Evolutionary conservation across 495 filamentous ascomycete genomes (phyloP).

Genomic region (Halenospora varia): DNA sequence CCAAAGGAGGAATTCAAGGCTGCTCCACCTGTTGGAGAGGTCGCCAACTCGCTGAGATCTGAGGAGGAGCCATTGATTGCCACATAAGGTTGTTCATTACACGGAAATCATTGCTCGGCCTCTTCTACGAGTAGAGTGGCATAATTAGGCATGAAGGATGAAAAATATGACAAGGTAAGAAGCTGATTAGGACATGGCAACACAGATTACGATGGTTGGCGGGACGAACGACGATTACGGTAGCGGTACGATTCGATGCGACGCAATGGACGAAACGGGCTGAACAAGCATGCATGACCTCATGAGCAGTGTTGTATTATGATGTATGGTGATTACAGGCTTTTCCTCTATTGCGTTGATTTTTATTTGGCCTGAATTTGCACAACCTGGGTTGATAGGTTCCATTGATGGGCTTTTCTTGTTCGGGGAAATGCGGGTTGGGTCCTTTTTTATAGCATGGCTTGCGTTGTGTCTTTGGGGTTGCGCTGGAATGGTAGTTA

Average conservation of each 20-base stretch:
- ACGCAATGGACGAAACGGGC: not conserved
- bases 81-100: constrained; percentile 20
- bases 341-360: not conserved
- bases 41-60: constrained; percentile 1
- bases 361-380: constrained; percentile 1
- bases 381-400: not conserved
- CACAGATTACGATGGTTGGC: not conserved
- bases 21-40: constrained; percentile 5
- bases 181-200: not conserved
- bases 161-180: too few relatives aligned
- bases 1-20: constrained; percentile 40
- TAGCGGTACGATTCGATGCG: constrained; percentile 9
- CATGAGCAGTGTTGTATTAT: constrained; percentile 4
- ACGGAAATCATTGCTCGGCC: not conserved
- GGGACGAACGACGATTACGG: not conserved
- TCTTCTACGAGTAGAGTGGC: not conserved
- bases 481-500: constrained; percentile 5
- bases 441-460: constrained; percentile 1
- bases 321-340: not conserved
- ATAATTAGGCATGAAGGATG: too few relatives aligned
- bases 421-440: not conserved
- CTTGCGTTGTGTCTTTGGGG: constrained; percentile 14
- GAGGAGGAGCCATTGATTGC: constrained; percentile 20
- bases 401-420: not conserved
- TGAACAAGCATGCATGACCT: not conserved